Evolutionary conservation across 495 filamentous ascomycete species (phyloP).

Genomic region (Achaetomiella virescens): DNA sequence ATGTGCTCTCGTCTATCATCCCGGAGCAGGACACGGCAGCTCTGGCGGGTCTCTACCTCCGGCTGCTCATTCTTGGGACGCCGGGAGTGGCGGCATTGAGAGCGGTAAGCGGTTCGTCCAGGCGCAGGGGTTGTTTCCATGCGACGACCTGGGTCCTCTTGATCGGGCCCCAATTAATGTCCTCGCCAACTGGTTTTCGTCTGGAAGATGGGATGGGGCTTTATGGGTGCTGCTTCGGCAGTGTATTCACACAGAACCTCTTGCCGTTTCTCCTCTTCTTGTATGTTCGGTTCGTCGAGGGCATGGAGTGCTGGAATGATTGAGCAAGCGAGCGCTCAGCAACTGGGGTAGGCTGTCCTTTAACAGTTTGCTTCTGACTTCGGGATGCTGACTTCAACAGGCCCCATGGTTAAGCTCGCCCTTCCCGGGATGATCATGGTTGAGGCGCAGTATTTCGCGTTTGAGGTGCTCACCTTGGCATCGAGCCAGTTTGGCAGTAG

Average conservation of each 20-base stretch:
- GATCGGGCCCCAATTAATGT: conserved; percentile 62
- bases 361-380: no score
- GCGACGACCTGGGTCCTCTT: conserved; percentile 64
- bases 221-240: conserved; percentile 76
- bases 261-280: conserved; percentile 70
- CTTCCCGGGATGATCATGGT: conserved; percentile 91
- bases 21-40: conserved; percentile 54
- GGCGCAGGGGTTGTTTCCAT: conserved; percentile 64
- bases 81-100: conserved; percentile 64
- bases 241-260: conserved; percentile 73
- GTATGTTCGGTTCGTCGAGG: conserved; percentile 69
- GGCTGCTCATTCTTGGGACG: conserved; percentile 56
- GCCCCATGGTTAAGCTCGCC: conserved; percentile 76
- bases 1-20: conserved; percentile 52
- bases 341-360: conserved; percentile 53
- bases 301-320: conserved; percentile 81
- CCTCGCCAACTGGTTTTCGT: conserved; percentile 66
- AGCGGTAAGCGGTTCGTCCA: conserved; percentile 66
- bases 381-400: conserved; percentile 7
- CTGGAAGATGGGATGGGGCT: conserved; percentile 70
- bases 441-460: conserved; percentile 81
- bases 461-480: conserved; percentile 70
- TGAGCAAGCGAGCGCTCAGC: conserved; percentile 58
- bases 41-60: conserved; percentile 63
- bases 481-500: conserved; percentile 64